Conservation (phyloP, 306 rosid species). For the Hylodesmum podocarpum region DNA sequence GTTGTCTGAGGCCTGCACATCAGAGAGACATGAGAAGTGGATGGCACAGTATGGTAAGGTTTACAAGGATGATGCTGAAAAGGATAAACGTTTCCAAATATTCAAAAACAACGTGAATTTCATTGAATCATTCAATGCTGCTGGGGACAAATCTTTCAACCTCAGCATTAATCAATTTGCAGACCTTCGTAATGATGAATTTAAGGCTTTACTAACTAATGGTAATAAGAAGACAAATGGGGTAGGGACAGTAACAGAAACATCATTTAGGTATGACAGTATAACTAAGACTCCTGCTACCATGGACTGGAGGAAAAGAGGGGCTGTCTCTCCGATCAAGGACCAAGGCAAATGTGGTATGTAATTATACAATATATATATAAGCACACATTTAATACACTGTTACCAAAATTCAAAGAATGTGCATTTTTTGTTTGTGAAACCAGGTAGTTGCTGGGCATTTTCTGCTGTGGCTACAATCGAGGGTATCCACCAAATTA, state of each 20-base stretch:
- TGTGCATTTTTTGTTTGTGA: not conserved
- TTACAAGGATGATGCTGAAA: constrained; percentile 10
- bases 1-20: not conserved
- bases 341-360: constrained; percentile 23
- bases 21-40: constrained; percentile 31
- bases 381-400: too few relatives aligned
- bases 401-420: too few relatives aligned
- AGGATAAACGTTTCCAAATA: constrained; percentile 30
- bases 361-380: not conserved
- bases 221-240: not conserved
- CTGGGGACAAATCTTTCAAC: constrained; percentile 31
- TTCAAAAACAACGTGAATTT: constrained; percentile 26
- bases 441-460: constrained; percentile 27
- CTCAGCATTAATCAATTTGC: constrained; percentile 28
- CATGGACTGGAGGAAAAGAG: constrained; percentile 31
- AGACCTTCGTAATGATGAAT: constrained; percentile 32
- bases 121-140: constrained; percentile 30
- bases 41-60: constrained; percentile 11
- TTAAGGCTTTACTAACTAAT: not conserved
- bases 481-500: constrained; percentile 2
- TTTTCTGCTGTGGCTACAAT: not conserved
- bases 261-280: constrained; percentile 18
- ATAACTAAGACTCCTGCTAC: not conserved
- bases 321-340: constrained; percentile 40
- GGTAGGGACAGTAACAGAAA: not conserved